Base-by-base conservation (phyloP, 2,329 filamentous ascomycete species). In the Paradendryphiella salina region DNA sequence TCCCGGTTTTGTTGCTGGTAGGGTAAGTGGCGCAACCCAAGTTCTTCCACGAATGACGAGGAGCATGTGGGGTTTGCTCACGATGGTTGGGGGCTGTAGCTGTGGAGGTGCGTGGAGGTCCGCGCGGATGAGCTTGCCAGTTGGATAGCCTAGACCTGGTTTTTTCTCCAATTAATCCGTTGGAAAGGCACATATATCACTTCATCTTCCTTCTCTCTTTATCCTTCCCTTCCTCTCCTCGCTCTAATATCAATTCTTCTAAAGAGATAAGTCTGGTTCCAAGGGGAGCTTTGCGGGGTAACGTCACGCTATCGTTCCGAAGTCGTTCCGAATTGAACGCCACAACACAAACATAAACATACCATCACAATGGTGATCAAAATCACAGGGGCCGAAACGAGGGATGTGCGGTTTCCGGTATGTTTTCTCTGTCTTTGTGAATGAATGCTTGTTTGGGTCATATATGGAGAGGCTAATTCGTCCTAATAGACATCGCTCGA, bases 401-500 rank as follows among this genome's bases (percentile, higher is more conserved):
- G 73, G 59, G 77, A 80, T 72, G 75, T 79, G 38, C 73, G 77
- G 52, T 80, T 80, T 59, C 77, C 77, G 28, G 76, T 78, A 65
- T 42, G 73, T 61, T 44, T 3, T 11, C 14, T 23, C 21, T 23
- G 6, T 23, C 6, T 26, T 26, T 26, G 23, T 26, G 23, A 23
- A 21, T 9, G 4, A 9, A 20, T 15, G 4, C 13, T 28, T 13
- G 17, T 15, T 8, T 6, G 23, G 15, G 17, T 9, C 49, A 36
- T 26, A 17, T 4, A 5, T 8, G 13, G 8, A 14, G 26, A 44
- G 13, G 17, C 43, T 46, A 29, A 46, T 43, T 23, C 33, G 18
- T 13, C 9, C 5, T 13, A 39, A 28, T 37, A 83, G 73, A 96
- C 91, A n/a, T 96, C 91, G 33, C 85, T 96, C 54, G 90, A 96